Percentiles rank a stretch among this genome's conserved stretches.
phyloP scores from a whole-genome alignment of 176 grass and related monocot species.

The Oryza brachyantha region DNA sequence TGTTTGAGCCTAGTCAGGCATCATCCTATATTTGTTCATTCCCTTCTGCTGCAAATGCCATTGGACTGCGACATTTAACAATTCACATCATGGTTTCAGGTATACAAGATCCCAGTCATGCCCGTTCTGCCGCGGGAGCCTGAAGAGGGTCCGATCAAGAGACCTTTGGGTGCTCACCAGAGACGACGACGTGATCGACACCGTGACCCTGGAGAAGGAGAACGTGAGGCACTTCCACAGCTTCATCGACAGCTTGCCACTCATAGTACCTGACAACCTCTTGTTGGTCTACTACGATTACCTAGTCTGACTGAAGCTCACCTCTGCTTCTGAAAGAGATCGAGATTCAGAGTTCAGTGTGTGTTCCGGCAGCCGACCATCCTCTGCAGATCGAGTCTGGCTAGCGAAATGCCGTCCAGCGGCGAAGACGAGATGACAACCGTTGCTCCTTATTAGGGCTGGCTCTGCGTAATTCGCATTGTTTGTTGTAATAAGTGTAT shows the following conservation, averaged over 20 bases:
- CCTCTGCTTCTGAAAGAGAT: not conserved
- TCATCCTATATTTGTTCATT: not conserved
- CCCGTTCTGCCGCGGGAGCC: conserved; percentile 73
- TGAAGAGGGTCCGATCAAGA: conserved; percentile 59
- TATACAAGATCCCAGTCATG: conserved; percentile 74
- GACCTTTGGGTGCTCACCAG: conserved; percentile 86
- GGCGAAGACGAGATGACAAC: not conserved
- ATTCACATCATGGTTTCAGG: conserved; percentile 38
- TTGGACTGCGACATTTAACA: not conserved
- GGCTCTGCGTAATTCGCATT: conserved; percentile 30
- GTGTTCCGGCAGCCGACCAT: conserved; percentile 57
- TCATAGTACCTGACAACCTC: conserved; percentile 67
- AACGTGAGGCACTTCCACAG: conserved; percentile 69
- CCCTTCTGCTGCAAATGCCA: conserved; percentile 1
- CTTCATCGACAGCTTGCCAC: conserved; percentile 75
- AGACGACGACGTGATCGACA: conserved; percentile 66
- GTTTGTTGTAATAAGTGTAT: conserved; percentile 53
- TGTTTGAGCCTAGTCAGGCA: not conserved
- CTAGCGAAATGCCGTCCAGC: conserved; percentile 31
- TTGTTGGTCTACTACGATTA: conserved; percentile 78
- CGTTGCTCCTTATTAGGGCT: conserved; percentile 23
- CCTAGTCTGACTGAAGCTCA: conserved; percentile 43
- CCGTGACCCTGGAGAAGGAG: conserved; percentile 59
- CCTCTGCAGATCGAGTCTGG: conserved; percentile 55
- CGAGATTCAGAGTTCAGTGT: conserved; percentile 26